Conservation (phyloP, 768 basidiomycete genomes). For the Sarcodon aspratus region DNA sequence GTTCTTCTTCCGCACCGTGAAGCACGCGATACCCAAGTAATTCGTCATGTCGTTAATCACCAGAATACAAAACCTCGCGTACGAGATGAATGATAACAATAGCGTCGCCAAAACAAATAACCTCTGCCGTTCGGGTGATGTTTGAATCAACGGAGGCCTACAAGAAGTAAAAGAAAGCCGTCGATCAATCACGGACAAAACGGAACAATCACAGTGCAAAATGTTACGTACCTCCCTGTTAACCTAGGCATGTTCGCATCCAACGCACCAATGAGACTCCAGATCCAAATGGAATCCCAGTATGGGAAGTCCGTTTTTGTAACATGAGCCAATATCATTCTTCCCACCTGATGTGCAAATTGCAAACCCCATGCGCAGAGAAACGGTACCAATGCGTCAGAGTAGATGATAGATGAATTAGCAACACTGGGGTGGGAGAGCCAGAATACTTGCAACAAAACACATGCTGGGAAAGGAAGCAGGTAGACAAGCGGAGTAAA, state of each 20-base stretch:
- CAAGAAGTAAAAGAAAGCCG: neutral
- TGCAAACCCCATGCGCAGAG: conserved; percentile 88
- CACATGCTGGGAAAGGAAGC: conserved; percentile 68
- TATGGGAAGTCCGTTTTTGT: conserved; percentile 75
- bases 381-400: conserved; percentile 77
- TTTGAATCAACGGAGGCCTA: conserved; percentile 67
- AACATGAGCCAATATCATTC: conserved; percentile 90
- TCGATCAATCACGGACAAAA: neutral
- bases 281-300: conserved; percentile 83
- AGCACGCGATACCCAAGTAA: conserved; percentile 89
- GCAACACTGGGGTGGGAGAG: conserved; percentile 53
- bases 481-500: conserved; percentile 59
- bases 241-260: conserved; percentile 75
- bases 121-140: conserved; percentile 44
- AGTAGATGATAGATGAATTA: conserved; percentile 61
- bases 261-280: conserved; percentile 62
- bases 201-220: conserved; percentile 1
- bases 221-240: conserved; percentile 51
- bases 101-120: conserved; percentile 69
- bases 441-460: conserved; percentile 71
- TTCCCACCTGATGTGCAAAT: conserved; percentile 82
- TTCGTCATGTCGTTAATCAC: conserved; percentile 85
- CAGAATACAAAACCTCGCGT: conserved; percentile 68
- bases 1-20: conserved; percentile 84
- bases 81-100: conserved; percentile 53